A percentile compares a stretch with the other conserved stretches of the same genome.
Conservation (phyloP, 2,329 filamentous ascomycete genomes). For the Plenodomus biglobosus region DNA sequence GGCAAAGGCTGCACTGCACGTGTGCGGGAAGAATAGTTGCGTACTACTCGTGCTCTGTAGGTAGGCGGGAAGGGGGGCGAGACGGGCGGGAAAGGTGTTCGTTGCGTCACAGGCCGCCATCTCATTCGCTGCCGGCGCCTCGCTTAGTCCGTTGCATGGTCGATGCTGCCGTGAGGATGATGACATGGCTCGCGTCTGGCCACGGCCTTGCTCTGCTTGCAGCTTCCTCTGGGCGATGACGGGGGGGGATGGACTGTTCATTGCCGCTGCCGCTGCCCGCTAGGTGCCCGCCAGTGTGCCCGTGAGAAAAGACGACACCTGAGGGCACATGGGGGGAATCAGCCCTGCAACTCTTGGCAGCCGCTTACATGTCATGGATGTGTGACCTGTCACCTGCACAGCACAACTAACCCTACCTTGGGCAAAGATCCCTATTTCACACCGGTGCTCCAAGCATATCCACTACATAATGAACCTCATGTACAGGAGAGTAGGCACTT, state of each 20-base stretch:
- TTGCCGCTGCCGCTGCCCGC: too few species aligned
- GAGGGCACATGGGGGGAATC: not conserved
- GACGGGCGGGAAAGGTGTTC: constrained; percentile 32
- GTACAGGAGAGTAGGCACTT: not conserved
- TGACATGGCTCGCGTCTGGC: constrained; percentile 16
- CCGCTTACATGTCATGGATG: not conserved
- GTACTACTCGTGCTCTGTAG: constrained; percentile 15
- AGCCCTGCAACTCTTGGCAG: not conserved
- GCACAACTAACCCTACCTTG: too few species aligned
- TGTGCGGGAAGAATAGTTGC: constrained; percentile 6
- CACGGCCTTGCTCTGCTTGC: constrained; percentile 22
- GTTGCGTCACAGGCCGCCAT: constrained; percentile 41
- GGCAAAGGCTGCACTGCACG: too few species aligned
- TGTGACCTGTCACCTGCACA: too few species aligned
- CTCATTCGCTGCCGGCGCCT: constrained; percentile 35
- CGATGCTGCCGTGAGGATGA: constrained; percentile 30
- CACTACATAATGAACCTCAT: too few species aligned
- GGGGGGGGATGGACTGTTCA: too few species aligned
- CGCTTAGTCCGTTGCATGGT: constrained; percentile 34
- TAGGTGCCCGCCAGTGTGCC: not conserved
- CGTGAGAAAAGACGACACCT: not conserved
- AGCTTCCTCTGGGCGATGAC: constrained; percentile 1
- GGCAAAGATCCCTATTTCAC: not conserved
- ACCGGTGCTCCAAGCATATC: too few species aligned
- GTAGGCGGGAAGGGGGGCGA: constrained; percentile 38